phyloP scores from a whole-genome alignment of 1,284 basidiomycete species.

The Boletellus deceptivus region DNA sequence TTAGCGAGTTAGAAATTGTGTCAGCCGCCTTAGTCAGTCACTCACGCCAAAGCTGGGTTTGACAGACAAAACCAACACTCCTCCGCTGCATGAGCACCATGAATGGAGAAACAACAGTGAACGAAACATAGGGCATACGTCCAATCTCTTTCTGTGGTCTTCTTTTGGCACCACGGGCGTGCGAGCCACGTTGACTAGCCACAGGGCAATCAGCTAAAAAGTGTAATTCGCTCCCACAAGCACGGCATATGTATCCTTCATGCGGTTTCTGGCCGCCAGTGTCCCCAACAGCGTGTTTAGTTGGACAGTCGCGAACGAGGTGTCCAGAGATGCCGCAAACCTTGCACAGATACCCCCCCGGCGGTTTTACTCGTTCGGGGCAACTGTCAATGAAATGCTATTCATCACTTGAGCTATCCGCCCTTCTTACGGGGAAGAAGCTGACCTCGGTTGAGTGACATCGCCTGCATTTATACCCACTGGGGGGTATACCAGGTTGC shows the following conservation, averaged over 20 bases:
- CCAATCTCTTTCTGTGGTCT: slow-evolving; percentile 76
- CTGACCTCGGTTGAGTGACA: slow-evolving; percentile 73
- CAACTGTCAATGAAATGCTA: slow-evolving; percentile 80
- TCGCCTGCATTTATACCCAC: slow-evolving; percentile 73
- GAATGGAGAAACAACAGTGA: not conserved
- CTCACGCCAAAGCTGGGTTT: slow-evolving; percentile 83
- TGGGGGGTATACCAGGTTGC: slow-evolving; percentile 57
- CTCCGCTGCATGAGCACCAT: slow-evolving; percentile 51
- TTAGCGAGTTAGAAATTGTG: slow-evolving; percentile 8
- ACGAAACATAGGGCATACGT: slow-evolving; percentile 47
- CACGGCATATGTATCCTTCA: slow-evolving; percentile 83
- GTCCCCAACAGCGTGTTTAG: slow-evolving; percentile 69
- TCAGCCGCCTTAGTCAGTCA: slow-evolving; percentile 8
- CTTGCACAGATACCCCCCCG: slow-evolving; percentile 83
- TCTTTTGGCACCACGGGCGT: slow-evolving; percentile 44
- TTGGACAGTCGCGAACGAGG: slow-evolving; percentile 84
- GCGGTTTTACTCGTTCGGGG: slow-evolving; percentile 69
- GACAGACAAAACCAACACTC: slow-evolving; percentile 97
- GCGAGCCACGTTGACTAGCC: slow-evolving; percentile 44
- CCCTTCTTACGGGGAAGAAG: not conserved
- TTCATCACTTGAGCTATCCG: slow-evolving; percentile 6
- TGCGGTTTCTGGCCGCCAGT: slow-evolving; percentile 78
- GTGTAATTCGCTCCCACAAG: slow-evolving; percentile 82
- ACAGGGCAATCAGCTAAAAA: slow-evolving; percentile 83
- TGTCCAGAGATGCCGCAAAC: slow-evolving; percentile 81